Conservation (phyloP, 176 grass and related monocot species). For the maize (Zea mays) region Zm-B73-REFERENCE-NAM-5.0 NC_050103.1:141093001-141093500, state of each 20-base stretch:
- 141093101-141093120: no score
- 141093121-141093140: no score
- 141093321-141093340: neutral
- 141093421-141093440: neutral
- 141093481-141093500: slow-evolving; percentile 76
- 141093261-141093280: neutral
- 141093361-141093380: slow-evolving; percentile 11
- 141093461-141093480: slow-evolving; percentile 21
- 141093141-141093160: no score
- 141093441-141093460: slow-evolving; percentile 27
- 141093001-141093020: no score
- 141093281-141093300: neutral
- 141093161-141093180: no score
- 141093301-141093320: neutral
- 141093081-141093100: no score
- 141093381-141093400: slow-evolving; percentile 8
- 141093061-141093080: no score
- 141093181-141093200: neutral
- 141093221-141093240: neutral
- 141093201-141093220: neutral
- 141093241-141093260: neutral
- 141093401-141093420: neutral
- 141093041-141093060: no score
- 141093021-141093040: no score
- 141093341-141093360: neutral